Evolutionary conservation across 768 basidiomycete genomes (phyloP), one percentile per base, ranked within the genome.

Genomic region (Xerocomellus amylosporus): DNA sequence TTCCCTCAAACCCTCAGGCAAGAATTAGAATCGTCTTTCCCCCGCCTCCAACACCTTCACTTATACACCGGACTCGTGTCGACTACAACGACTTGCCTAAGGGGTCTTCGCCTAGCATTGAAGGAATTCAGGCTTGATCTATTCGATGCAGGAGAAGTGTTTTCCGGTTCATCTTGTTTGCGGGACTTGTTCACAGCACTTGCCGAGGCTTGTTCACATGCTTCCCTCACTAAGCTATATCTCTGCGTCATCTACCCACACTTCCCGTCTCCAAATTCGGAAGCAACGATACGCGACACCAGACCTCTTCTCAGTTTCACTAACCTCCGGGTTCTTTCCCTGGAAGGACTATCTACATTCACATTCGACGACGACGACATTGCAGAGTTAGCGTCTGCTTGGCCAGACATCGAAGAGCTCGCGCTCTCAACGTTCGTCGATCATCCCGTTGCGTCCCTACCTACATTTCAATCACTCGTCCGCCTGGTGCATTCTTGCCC

Each of bases 331-430:
- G 42, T 62, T 14, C 31, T 59, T 5, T 51, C 39, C 13, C 36
- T 69, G 8, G 66, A 62, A 4, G 60, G 66, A 10, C 46, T 65
- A 14, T 48, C 55, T 13, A 30, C 53, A 0, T 49, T 62, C 22
- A 42, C 51, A 8, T n/a, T 67, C 12, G 55, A 54, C 38, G 63
- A 67, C 42, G 43, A 54, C 0, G 53, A 51, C 31, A 55, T 67
- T 1, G 31, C 50, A 12, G 51, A 56, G 44, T 37, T 70, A 0
- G 59, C 56, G 2, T 53, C 47, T 4, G 54, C 57, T 0, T 67
- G 68, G 66, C 63, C 68, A n/a, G 13, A 46, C 7, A 31, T 70
- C 0, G 54, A 67, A 44, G 50, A 53, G 3, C 66, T 67, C 22
- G 37, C 45, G 2, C 56, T 70, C 24, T 46, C 60, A 9, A 59